Evolutionary conservation across 2,329 filamentous ascomycete genomes (phyloP).

Genomic region (Ophiocordyceps camponoti-leonardi): DNA sequence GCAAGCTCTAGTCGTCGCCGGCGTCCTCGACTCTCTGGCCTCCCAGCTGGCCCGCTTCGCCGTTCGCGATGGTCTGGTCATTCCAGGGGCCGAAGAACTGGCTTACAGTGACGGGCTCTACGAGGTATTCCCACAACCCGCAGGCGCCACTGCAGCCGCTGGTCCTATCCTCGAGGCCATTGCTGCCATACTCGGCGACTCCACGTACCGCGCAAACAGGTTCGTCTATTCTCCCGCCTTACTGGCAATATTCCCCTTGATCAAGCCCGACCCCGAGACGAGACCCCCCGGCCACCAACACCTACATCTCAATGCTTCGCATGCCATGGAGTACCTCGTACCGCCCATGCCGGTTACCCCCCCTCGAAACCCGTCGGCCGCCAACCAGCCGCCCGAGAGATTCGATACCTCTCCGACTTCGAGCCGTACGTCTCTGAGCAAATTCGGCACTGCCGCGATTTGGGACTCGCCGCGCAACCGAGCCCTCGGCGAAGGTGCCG

Average conservation of each 20-base stretch:
- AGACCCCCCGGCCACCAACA: constrained; percentile 21
- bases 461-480: constrained; percentile 17
- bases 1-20: constrained; percentile 50
- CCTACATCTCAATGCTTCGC: constrained; percentile 21
- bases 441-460: constrained; percentile 10
- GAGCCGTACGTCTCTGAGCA: constrained; percentile 12
- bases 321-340: constrained; percentile 48
- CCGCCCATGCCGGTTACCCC: constrained; percentile 32
- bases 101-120: constrained; percentile 35
- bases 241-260: constrained; percentile 48
- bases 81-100: constrained; percentile 42
- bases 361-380: constrained; percentile 10
- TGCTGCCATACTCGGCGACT: constrained; percentile 59
- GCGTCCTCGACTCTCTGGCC: constrained; percentile 64
- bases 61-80: constrained; percentile 49
- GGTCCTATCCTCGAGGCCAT: constrained; percentile 62
- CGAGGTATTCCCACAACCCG: constrained; percentile 42
- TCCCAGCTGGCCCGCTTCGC: constrained; percentile 55
- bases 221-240: constrained; percentile 52
- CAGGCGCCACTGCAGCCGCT: constrained; percentile 40
- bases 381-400: constrained; percentile 8
- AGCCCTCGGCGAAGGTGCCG: constrained; percentile 14
- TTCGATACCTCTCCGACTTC: constrained; percentile 11
- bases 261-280: constrained; percentile 32
- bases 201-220: constrained; percentile 59